Percentiles rank a stretch among this genome's conserved stretches.
Conservation (phyloP, 2,329 filamentous ascomycete species). For the Penicillium sp. region DNA sequence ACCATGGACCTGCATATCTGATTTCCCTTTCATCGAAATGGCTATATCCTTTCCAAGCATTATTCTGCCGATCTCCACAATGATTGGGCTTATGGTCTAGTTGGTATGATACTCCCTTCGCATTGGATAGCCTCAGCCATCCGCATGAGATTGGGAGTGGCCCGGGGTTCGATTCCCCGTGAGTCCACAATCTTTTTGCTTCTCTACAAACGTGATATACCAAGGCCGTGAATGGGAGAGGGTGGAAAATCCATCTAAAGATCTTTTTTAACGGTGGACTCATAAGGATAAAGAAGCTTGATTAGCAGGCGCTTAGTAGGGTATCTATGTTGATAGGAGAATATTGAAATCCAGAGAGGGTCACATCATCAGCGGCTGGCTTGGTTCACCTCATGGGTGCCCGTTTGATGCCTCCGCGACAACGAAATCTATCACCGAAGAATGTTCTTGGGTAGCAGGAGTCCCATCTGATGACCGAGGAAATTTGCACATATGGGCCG, state of each 20-base stretch:
- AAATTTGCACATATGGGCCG: constrained; percentile 34
- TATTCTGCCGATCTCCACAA: neutral
- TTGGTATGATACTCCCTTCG: constrained; percentile 56
- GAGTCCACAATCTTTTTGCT: constrained; percentile 42
- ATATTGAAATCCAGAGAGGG: neutral
- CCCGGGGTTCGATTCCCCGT: constrained; percentile 57
- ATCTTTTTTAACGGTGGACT: too few species aligned
- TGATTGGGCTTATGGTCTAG: constrained; percentile 50
- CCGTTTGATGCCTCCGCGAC: constrained; percentile 17
- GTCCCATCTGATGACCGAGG: constrained; percentile 6
- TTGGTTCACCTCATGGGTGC: neutral
- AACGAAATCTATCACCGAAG: constrained; percentile 39
- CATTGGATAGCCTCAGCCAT: constrained; percentile 23
- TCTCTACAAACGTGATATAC: too few species aligned
- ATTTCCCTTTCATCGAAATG: neutral
- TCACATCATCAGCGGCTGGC: neutral
- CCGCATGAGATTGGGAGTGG: constrained; percentile 44
- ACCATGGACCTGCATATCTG: neutral
- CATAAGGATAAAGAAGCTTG: neutral
- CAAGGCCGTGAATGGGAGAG: too few species aligned
- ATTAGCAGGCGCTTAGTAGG: neutral
- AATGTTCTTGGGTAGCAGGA: constrained; percentile 3
- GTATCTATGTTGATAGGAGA: constrained; percentile 3
- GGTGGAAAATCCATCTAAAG: too few species aligned
- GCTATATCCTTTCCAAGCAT: fast-evolving